Evolutionary conservation across 176 grass and related monocot species (phyloP), one percentile per base, ranked within the genome.

Genomic region (Musa acuminata): DNA sequence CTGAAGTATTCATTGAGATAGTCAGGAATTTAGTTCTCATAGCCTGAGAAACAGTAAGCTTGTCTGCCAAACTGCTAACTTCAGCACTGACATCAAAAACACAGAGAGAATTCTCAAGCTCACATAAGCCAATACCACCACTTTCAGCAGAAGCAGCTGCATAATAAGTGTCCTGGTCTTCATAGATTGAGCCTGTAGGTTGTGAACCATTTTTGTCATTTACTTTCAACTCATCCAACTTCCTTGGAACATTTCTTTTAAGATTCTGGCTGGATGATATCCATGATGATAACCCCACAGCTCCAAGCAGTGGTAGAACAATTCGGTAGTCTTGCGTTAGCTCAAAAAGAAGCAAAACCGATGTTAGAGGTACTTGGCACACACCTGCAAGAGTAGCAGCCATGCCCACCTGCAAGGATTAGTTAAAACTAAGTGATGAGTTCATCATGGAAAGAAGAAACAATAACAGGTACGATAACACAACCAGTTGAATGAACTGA

Each of bases 201-300:
- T 78, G 74, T 70, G 72, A 50, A 83, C 72, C 24, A 49, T 60
- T 75, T 73, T 1, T 78, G 73, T 51, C 75, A 82, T 86, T 76
- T 25, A 49, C 21, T 62, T 80, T 79, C 54, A 1, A 1, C 13
- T 78, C 35, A 72, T 80, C 82, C 49, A 67, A 53, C 53, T 82
- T 84, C 53, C 52, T 74, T 64, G 66, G 62, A 62, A n/a, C 74
- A 57, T 75, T 82, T 73, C 75, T 92, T 65, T 85, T 82, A 55
- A 89, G 87, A 62, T 79, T 88, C 83, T 90, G 87, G 72, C 82
- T 69, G 60, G 89, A 93, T 81, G 80, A 71, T 64, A 97, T 97
- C 94, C 90, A 97, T 79, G 90, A 97, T 76, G 94, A 97, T 68
- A 97, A 76, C 75, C 94, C 94, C 52, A 97, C 94, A 77, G 94